phyloP scores from a whole-genome alignment of 371 early-diverging fungal genomes.

The Syncephalastrum monosporum region DNA sequence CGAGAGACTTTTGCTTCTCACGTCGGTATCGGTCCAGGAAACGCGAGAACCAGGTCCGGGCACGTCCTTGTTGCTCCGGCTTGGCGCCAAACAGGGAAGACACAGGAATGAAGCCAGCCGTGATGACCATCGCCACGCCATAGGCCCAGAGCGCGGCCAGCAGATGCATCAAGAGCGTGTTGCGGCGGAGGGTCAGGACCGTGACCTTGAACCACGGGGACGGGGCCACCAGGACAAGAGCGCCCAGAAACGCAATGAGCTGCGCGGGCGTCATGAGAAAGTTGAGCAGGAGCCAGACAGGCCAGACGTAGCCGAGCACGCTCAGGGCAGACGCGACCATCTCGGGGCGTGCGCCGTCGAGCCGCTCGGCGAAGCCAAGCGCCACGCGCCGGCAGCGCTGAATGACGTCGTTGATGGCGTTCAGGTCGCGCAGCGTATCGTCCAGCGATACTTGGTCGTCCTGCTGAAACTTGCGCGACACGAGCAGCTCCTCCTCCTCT shows the following conservation, averaged over 20 bases:
- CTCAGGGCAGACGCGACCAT: slow-evolving; percentile 19
- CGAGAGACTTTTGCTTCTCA: slow-evolving; percentile 23
- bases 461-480: slow-evolving; percentile 31
- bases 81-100: not conserved
- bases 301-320: slow-evolving; percentile 28
- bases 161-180: slow-evolving; percentile 18
- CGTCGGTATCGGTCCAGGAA: slow-evolving; percentile 12
- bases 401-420: slow-evolving; percentile 25
- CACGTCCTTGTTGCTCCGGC: not conserved
- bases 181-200: slow-evolving; percentile 14
- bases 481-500: slow-evolving; percentile 26
- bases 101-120: slow-evolving; percentile 1
- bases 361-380: slow-evolving; percentile 2
- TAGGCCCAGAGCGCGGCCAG: slow-evolving; percentile 33
- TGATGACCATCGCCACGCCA: slow-evolving; percentile 26
- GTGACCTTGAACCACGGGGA: slow-evolving; percentile 31
- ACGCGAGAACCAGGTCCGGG: slow-evolving; percentile 11
- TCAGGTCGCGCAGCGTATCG: slow-evolving; percentile 36
- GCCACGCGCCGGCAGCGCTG: slow-evolving; percentile 11
- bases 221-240: slow-evolving; percentile 14
- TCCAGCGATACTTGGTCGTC: slow-evolving; percentile 39
- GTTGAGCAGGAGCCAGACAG: slow-evolving; percentile 29
- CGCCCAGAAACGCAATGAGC: slow-evolving; percentile 23
- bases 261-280: slow-evolving; percentile 22
- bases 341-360: slow-evolving; percentile 30